These are phyloP conservation scores for Binderoboletus segoi DNA, from an alignment of 1,284 basidiomycete genomes.

Conservation along the genomic window DNA sequence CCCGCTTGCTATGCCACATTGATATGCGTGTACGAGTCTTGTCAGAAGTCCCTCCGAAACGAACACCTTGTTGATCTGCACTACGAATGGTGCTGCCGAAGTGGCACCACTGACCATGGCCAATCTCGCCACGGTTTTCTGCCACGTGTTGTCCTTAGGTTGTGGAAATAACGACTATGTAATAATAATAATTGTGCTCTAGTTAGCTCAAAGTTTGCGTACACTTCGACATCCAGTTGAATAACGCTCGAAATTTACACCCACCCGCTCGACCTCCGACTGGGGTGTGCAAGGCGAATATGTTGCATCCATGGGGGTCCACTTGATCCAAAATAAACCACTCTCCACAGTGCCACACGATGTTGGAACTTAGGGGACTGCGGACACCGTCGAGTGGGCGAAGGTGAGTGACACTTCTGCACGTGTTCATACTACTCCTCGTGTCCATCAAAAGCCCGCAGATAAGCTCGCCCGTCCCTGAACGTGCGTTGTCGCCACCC, in stretches of 20 bases:
- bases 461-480: slow-evolving; percentile 16
- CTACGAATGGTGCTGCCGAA: slow-evolving; percentile 6
- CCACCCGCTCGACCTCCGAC: no score
- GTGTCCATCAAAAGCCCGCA: slow-evolving; percentile 13
- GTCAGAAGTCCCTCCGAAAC: slow-evolving; percentile 23
- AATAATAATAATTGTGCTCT: neutral
- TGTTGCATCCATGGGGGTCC: no score
- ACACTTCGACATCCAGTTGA: no score
- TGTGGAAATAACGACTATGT: neutral
- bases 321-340: no score
- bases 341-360: neutral
- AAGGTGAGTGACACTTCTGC: slow-evolving; percentile 6
- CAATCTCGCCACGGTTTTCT: slow-evolving; percentile 1
- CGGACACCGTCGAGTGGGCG: neutral
- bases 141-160: slow-evolving; percentile 7
- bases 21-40: slow-evolving; percentile 29
- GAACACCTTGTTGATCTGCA: slow-evolving; percentile 26
- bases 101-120: slow-evolving; percentile 1
- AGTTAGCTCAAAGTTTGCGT: slow-evolving; percentile 9
- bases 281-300: no score
- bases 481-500: slow-evolving; percentile 6
- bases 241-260: no score
- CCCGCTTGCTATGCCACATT: slow-evolving; percentile 12
- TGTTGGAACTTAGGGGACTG: no score
- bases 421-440: slow-evolving; percentile 24